Evolutionary conservation across 805 yeast species (phyloP), one percentile per base, ranked within the genome.

Genomic region (Sugiyamaella marilandica): DNA sequence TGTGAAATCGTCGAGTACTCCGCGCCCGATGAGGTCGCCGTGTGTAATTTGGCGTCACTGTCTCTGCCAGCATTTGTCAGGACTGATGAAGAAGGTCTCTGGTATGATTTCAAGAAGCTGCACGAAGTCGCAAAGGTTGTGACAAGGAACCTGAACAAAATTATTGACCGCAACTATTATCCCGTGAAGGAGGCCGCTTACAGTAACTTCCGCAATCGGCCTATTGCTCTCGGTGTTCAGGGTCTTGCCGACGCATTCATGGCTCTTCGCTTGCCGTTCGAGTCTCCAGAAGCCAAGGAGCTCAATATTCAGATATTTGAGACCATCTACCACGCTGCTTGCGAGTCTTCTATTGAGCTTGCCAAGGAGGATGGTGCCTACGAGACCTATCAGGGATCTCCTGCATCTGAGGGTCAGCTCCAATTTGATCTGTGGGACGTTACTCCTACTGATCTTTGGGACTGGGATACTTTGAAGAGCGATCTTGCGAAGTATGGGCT

Each of bases 201-300:
- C 45, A 87, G 97, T 14, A 92, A 94, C 70, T 72, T 80, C 76
- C 82, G 82, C 64, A 85, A 92, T 69, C 78, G 99, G 62, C 98
- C 99, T 18, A 81, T 92, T 63, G 97, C 97, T n/a, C 71, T 92
- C 19, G 99, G 99, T 60, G 97, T 92, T n/a, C 97, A 92, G 70
- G 99, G 99, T 54, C 75, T 92, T 51, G 97, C 98, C 29, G 98
- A 92, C 69, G 76, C 84, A 1, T 92, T 89, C 70, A 80, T 88
- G 77, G 75, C 78, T 59, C 74, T 92, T 56, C 81, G 95, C 63
- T 64, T 88, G 54, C 94, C 97, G 41, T 92, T 91, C 68, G 97
- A 89, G 60, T 86, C 95, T 35, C 72, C 75, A 32, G 85, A 81
- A 63, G 97, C 98, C 13, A 80, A 79, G 66, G 70, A 73, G 55